Evolutionary conservation across 257 asterid genomes (phyloP).

Genomic region (Thymus quinquecostatus): DNA sequence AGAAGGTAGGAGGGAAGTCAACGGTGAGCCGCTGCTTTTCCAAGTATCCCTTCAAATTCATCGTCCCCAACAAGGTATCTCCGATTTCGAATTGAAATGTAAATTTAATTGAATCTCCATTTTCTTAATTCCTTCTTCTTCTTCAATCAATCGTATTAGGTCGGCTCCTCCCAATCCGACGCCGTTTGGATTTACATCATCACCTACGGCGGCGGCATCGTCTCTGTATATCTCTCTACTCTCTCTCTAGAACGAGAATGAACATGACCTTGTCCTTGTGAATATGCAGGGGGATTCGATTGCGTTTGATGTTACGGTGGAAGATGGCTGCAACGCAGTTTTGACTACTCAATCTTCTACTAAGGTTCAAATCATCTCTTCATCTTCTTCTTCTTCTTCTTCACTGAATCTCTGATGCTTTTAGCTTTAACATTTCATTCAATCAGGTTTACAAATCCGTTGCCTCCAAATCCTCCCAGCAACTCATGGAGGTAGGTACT

Average conservation of each 20-base stretch:
- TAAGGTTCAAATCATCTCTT: constrained; percentile 54
- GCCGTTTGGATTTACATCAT: constrained; percentile 93
- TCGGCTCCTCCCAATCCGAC: constrained; percentile 70
- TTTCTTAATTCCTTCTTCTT: background rate
- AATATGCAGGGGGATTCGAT: constrained; percentile 74
- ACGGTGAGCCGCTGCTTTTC: constrained; percentile 67
- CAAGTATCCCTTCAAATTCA: constrained; percentile 89
- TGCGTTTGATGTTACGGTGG: constrained; percentile 58
- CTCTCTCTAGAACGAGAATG: background rate
- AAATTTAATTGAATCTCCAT: background rate
- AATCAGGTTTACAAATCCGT: constrained; percentile 80
- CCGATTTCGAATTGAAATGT: background rate
- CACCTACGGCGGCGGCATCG: constrained; percentile 96
- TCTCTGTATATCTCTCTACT: constrained; percentile 50
- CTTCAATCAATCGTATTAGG: constrained; percentile 39
- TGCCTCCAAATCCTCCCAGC: constrained; percentile 69
- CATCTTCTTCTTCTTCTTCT: background rate
- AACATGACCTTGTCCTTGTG: background rate
- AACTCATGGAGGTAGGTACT: constrained; percentile 63
- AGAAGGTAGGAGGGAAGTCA: constrained; percentile 72
- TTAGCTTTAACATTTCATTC: background rate
- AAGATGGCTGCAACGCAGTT: constrained; percentile 75
- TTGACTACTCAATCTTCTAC: constrained; percentile 98
- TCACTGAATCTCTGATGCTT: background rate
- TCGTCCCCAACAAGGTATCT: constrained; percentile 78